Base-by-base conservation (phyloP, 129 eudicot genomes). In the Logfia minima region DNA sequence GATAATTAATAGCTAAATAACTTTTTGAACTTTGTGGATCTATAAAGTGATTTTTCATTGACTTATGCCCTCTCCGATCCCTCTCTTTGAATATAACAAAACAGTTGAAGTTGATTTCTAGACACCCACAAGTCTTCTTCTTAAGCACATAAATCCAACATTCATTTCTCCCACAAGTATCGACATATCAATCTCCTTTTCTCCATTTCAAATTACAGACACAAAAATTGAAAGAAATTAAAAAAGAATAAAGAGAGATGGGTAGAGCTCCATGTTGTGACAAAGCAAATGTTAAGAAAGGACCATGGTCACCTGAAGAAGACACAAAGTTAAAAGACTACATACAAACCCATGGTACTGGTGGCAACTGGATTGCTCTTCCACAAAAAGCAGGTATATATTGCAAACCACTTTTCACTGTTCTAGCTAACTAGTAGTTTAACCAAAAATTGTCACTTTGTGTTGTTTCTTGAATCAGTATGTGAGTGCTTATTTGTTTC, bases 261-360 rank as follows among this genome's bases (percentile, higher is more conserved):
- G 93, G 93, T 79, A 89, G 93, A 86, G 93, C 93, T 74, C 93
- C 93, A 52, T 89, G 93, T 71, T 89, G 93, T 81, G 93, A 89
- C 87, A 89, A 89, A 66, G 87, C 93, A 75, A 89, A 80, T 80
- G 93, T 89, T 85, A 89, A 89, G 83, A 89, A 74, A 82, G 93
- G 93, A 24, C 93, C 93, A 82, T 89, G 93, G 93, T 86, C 93
- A 68, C 90, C 93, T 77, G 93, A 89, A 77, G 93, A 89, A 89
- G 93, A 89, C 86, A 86, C 58, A 45, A 89, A 71, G 77, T 87
- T 89, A 0, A 89, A 84, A 78, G 88, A 86, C 35, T 84, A 86
- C 82, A 89, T 89, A 72, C 77, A 86, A 53, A 80, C 83, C n/a
- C 66, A 79, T 84, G 93, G 93, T 4, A 86, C 90, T 70, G 93